Evolutionary conservation across 345 rosid genomes (phyloP), one percentile per base, ranked within the genome.

Genomic region (Lepidium africanum): DNA sequence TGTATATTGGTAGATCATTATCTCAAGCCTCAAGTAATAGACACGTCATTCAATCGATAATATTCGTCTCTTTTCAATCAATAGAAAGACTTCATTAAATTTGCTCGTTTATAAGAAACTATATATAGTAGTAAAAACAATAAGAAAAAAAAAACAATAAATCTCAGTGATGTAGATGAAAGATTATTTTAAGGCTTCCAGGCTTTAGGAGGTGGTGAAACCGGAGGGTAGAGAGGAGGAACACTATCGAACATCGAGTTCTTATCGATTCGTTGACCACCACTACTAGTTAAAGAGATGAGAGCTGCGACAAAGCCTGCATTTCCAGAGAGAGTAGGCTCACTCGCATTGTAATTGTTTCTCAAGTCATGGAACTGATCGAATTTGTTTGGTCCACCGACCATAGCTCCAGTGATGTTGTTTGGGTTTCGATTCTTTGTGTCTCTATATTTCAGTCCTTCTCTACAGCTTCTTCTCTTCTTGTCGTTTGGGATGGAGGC

Each of bases 341-440:
- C 96, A 0, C 87, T 87, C 63, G 79, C 85, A 73, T 75, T 89
- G 52, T 73, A 83, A 52, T 79, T 87, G 23, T 9, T 11, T 2
- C 96, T 75, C 25, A 81, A 79, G 63, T 90, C 96, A 30, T 46
- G 70, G 73, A 92, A 92, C 62, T 75, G 65, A 71, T 92, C 98
- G 10, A 82, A 77, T 15, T 51, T 69, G 72, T 92, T 88, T 6
- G 96, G 98, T 7, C 96, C 96, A 23, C 81, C 93, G 0, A 87
- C 98, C 98, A 92, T 87, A 36, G 96, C 96, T 76, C 98, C 96
- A 0, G 83, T 85, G 30, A 89, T 81, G 72, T 80, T 92, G 72
- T 92, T 50, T 25, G 98, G 96, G 39, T 89, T 87, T 16, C 80
- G 73, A 3, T 78, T 85, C 7, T 9, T 66, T 72, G 54, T 82